Evolutionary conservation across 257 asterid species (phyloP).

Genomic region (Rehmannia glutinosa): DNA sequence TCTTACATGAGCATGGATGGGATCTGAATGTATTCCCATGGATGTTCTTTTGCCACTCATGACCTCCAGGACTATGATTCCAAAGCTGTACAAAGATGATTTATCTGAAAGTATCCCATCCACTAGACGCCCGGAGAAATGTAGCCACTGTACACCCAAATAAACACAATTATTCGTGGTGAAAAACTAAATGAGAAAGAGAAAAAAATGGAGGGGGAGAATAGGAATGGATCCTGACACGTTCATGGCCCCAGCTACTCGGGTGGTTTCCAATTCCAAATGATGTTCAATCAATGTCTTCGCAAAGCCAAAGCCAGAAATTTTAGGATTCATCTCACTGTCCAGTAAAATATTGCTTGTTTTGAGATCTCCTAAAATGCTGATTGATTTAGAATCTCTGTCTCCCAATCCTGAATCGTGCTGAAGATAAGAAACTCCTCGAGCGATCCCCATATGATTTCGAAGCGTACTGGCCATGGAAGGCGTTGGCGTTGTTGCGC

Average conservation of each 20-base stretch:
- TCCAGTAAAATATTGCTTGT: too few relatives aligned
- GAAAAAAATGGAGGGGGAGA: background rate
- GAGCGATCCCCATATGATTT: constrained; percentile 21
- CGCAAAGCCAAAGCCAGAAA: constrained; percentile 16
- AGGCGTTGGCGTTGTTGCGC: background rate
- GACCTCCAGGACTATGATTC: too few relatives aligned
- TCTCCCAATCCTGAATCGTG: constrained; percentile 6
- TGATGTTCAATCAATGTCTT: background rate
- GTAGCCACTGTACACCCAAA: constrained; percentile 6
- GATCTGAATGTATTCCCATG: background rate
- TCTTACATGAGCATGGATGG: background rate
- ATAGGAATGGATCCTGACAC: background rate
- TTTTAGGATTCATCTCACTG: too few relatives aligned
- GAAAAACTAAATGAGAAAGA: background rate
- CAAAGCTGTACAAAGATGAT: constrained; percentile 21
- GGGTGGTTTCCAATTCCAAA: background rate
- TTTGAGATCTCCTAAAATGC: constrained; percentile 14
- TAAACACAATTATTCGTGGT: background rate
- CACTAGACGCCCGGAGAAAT: constrained; percentile 14
- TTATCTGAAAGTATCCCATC: constrained; percentile 8
- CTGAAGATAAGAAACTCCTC: constrained; percentile 26
- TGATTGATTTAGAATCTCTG: too few relatives aligned
- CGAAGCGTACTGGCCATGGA: constrained; percentile 22
- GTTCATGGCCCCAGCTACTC: background rate
- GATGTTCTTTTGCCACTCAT: constrained; percentile 16